Evolutionary conservation across 2,329 filamentous ascomycete genomes (phyloP), one percentile per base, ranked within the genome.

Genomic region (Aspergillus costaricaensis): DNA sequence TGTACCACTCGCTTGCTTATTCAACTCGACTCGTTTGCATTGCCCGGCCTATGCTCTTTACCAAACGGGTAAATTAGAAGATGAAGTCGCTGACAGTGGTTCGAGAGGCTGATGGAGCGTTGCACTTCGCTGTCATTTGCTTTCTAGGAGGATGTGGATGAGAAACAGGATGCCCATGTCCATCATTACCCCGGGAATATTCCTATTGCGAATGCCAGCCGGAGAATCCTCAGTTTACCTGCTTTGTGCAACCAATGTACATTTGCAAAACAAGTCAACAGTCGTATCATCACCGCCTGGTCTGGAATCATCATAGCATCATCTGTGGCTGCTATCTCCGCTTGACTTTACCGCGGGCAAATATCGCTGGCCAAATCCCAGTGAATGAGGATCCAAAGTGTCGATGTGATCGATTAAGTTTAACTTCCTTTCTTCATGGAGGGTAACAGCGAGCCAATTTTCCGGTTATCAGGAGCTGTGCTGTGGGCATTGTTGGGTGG

Each of bases 241-340:
- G 39, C 53, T 44, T 39, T 41, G 43, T 55, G 53, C 39, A 55
- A 47, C 53, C 25, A 27, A 32, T 27, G 15, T 21, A 23, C 25
- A 30, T 17, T 41, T 47, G 30, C 27, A n/a, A 30, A 30, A 14
- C 44, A 6, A 5, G 30, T 23, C 14, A 41, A 49, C 15, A 3
- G 14, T 23, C 14, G 15, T 17, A 50, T 50, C 10, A 10, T 27
- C 25, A 44, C 25, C 9, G 25, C 47, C 47, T 10, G 27, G 17
- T 23, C 21, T 47, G 25, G 36, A 27, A 38, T 49, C 38, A 57
- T 57, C 43, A 49, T 57, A 49, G 54, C 54, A 57, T 57, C 54
- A 57, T 57, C 27, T 19, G 17, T 41, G 57, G 54, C 57, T 36
- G 30, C n/a, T 36, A 32, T 53, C 27, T 38, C 47, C 47, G 47